A percentile compares a stretch with the other conserved stretches of the same genome.
Evolutionary conservation across 192 early-diverging fungal species (phyloP).

Genomic region (Coemansia sp.): DNA sequence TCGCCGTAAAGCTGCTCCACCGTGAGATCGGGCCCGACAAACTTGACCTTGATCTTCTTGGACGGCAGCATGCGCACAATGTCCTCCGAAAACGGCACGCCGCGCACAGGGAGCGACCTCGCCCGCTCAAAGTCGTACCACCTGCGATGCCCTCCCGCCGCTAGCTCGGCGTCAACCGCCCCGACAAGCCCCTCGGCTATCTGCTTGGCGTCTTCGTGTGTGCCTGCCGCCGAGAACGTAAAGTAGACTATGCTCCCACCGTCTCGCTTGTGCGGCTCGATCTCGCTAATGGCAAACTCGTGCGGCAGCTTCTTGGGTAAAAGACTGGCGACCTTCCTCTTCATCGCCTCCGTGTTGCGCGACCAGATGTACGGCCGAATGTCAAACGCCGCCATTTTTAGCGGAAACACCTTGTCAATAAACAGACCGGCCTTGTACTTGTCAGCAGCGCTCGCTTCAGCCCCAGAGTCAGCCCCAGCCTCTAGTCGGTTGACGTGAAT

Average conservation of each 20-base stretch:
- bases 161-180: slow-evolving; percentile 56
- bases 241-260: slow-evolving; percentile 53
- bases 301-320: slow-evolving; percentile 40
- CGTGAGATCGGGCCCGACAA: slow-evolving; percentile 71
- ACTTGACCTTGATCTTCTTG: slow-evolving; percentile 68
- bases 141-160: slow-evolving; percentile 59
- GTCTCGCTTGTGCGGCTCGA: slow-evolving; percentile 45
- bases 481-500: slow-evolving; percentile 36
- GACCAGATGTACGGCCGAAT: slow-evolving; percentile 47
- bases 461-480: neutral
- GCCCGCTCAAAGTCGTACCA: slow-evolving; percentile 70
- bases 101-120: slow-evolving; percentile 69
- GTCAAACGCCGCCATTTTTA: slow-evolving; percentile 50
- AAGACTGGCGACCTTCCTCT: slow-evolving; percentile 20
- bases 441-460: neutral
- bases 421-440: slow-evolving; percentile 49
- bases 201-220: slow-evolving; percentile 11
- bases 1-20: slow-evolving; percentile 71
- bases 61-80: slow-evolving; percentile 58
- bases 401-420: slow-evolving; percentile 55
- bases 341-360: slow-evolving; percentile 35
- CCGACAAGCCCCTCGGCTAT: slow-evolving; percentile 26
- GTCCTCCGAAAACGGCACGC: slow-evolving; percentile 75
- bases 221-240: slow-evolving; percentile 17
- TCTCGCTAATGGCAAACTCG: slow-evolving; percentile 22